These are phyloP conservation scores for Epichloe gansuensis DNA, from an alignment of 2,329 filamentous ascomycete species.

Conservation along the genomic window DNA sequence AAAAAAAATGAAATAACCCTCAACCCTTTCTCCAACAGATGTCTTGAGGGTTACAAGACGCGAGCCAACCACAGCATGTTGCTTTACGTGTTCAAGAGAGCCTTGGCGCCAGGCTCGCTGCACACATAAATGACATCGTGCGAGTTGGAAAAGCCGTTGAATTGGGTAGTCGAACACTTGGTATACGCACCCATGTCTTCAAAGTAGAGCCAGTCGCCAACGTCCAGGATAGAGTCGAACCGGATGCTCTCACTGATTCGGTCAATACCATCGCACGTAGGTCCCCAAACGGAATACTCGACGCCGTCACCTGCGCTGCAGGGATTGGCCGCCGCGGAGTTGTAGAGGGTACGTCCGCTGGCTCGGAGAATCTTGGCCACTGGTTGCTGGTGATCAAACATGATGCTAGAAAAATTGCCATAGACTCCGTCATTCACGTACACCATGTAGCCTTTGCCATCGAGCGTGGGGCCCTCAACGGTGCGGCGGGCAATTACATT, in stretches of 20 bases:
- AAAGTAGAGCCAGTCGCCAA: constrained; percentile 98
- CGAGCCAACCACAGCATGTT: background rate
- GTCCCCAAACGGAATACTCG: constrained; percentile 95
- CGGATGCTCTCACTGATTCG: constrained; percentile 73
- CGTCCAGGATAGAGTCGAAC: constrained; percentile 66
- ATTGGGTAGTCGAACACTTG: constrained; percentile 91
- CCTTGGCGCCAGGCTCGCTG: constrained; percentile 77
- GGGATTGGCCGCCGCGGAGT: constrained; percentile 36
- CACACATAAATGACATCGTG: constrained; percentile 92
- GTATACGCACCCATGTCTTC: constrained; percentile 98
- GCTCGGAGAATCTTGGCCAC: constrained; percentile 66
- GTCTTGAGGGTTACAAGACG: background rate
- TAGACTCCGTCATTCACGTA: constrained; percentile 98
- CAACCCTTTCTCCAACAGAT: background rate
- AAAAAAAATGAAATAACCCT: too few relatives aligned
- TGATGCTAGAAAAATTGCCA: constrained; percentile 97
- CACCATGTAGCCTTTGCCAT: constrained; percentile 75
- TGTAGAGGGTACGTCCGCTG: constrained; percentile 43
- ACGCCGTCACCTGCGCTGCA: constrained; percentile 37
- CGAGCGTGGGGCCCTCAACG: constrained; percentile 55
- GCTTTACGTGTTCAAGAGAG: constrained; percentile 38
- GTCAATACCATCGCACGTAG: constrained; percentile 95
- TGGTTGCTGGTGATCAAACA: constrained; percentile 95
- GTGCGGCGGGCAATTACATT: constrained; percentile 93
- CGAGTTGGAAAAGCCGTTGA: constrained; percentile 90